Evolutionary conservation across 257 asterid genomes (phyloP), one percentile per base, ranked within the genome.

Genomic region (Solanum clarkiae): DNA sequence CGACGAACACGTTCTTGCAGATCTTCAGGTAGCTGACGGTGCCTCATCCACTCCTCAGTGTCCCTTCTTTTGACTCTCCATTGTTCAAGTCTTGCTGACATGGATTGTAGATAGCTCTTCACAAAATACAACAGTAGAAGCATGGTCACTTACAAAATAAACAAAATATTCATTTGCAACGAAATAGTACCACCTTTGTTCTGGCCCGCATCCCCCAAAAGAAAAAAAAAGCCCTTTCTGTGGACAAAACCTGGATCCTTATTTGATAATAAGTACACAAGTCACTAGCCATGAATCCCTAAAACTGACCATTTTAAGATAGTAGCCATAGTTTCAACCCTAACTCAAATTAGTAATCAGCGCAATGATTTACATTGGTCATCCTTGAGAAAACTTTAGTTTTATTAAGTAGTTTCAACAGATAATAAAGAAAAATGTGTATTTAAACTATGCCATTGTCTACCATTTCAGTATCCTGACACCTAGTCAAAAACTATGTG

Each of bases 41-140:
- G 99, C 85, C 91, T 87, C 99, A 95, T 94, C 99, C 98, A 95
- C 85, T 95, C 99, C 87, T 95, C 99, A 0, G 98, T 94, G 86
- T 94, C 98, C 89, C 98, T 88, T 85, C 97, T 87, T 81, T 88
- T 92, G 36, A 92, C 91, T 86, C 98, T 90, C 98, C 99, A 95
- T 84, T 95, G 97, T 92, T 95, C 99, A 7, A 95, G 95, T 86
- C 99, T 93, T 74, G 97, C 93, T 57, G 97, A 88, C 56, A 94
- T 91, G 71, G 97, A 95, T 93, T 94, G 94, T 86, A 95, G 93
- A 91, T 90, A 95, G 81, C 91, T 90, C 99, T 94, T 90, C 83
- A 88, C 81, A 85, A 85, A 88, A 24, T 7, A 71, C 29, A 57
- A 70, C 5, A 51, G 49, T 26, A 79, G 65, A 79, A 79, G 22